Evolutionary conservation across 805 yeast genomes (phyloP), one percentile per base, ranked within the genome.

Genomic region (Candida schatavii): DNA sequence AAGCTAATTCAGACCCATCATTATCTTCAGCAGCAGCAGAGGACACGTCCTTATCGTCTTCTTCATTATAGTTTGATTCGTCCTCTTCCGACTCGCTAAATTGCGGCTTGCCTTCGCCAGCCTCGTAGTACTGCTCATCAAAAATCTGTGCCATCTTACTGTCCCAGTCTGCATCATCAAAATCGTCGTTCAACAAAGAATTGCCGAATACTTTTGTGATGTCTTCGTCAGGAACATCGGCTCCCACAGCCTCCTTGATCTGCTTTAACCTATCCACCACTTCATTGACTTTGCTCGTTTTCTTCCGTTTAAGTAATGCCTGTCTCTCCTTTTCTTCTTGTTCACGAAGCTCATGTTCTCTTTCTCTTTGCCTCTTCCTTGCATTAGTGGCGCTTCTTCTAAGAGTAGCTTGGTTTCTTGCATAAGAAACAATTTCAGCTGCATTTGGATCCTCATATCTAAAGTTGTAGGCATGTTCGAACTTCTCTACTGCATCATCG

Each of bases 121-220:
- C 72, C 27, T 73, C 80, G 52, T 90, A 89, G 57, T 77, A 90
- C 43, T 83, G 88, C 37, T 90, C 96, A 56, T 88, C 78, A 59
- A 93, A 93, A 25, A 91, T 78, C 56, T 85, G 85, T 36, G 84
- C 79, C 83, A 93, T 81, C 47, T 87, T 81, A 43, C 63, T 68
- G 61, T 93, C 98, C 98, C 98, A 93, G 46, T 88, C 95, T 21
- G 83, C 77, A 54, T 85, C 88, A 50, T 87, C 88, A 59, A 88
- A 93, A 56, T 93, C 98, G 39, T 85, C 95, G 32, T 86, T 85
- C 46, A 93, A 67, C 51, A 91, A 74, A 35, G 83, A 75, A 41
- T 83, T 84, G 11, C 90, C 88, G 54, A 90, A 80, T 22, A 83
- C 87, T 39, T 70, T 72, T 32, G 79, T 74, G 46, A 82, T 75